Base-by-base conservation (phyloP, 495 filamentous ascomycete genomes). In the Penicillium coffeae region DNA sequence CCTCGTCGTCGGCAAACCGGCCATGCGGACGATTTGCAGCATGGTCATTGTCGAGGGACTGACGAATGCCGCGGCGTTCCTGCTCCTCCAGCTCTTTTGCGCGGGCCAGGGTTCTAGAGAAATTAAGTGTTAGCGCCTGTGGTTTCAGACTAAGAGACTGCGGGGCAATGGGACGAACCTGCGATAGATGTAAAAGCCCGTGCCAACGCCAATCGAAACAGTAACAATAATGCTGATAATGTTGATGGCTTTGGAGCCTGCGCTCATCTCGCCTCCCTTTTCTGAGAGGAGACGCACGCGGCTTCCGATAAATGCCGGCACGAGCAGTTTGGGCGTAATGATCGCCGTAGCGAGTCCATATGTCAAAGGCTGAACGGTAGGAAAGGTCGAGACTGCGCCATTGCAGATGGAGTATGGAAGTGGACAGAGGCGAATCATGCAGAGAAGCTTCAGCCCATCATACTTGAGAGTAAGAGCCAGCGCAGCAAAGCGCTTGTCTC, bases 371-470 rank as follows among this genome's bases (percentile, higher is more conserved):
- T 82, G 75, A 6, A 98, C 88, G 6, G 89, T 95, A 2, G 88
- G 90, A 54, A 98, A 90, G 1, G 92, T 96, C 15, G 89, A 88
- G 21, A 98, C 81, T 18, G 93, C 95, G 15, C 90, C 93, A 59
- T 98, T 98, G 57, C 87, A 90, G 47, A 96, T 72, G 18, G 88
- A 92, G 63, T 95, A 98, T n/a, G 93, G 93, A 50, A 97, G 65
- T 18, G 93, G 93, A 50, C 93, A 96, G 30, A 97, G 72, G 21
- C 93, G 77, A 47, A 98, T 95, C 88, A 96, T 95, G 55, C 86
- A 83, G 22, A 98, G 75, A 14, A 97, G 76, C 52, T 90, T 88
- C 33, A 98, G 62, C 0, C 93, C 94, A 61, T 98, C 93, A 56
- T 89, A 84, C 43, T 84, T 82, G 27, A 84, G 58, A 4, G 84